Evolutionary conservation across 345 rosid genomes (phyloP), one percentile per base, ranked within the genome.

Genomic region (Brassica cretica): DNA sequence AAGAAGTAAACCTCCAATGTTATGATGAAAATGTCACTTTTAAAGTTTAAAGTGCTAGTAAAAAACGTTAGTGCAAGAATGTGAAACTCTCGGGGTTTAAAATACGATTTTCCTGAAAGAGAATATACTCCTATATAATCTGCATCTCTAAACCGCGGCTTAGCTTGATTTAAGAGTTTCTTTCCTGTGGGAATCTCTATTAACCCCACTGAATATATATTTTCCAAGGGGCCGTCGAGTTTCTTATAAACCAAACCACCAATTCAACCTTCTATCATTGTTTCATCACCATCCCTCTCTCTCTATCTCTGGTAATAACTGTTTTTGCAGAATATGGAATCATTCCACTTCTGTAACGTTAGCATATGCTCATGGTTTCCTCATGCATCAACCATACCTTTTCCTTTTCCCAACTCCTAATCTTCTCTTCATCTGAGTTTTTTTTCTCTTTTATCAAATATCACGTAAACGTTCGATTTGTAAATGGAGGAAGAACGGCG

Each of bases 401-500:
- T 5, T 32, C 37, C 25, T 4, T 56, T 5, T 41, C 73, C 21
- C 10, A 59, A 75, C 6, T 24, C 71, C 30, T 27, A 27, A 27
- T 27, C 30, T 27, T 27, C 30, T 27, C 30, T 27, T 27, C 30
- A 27, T 27, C 30, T 27, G 30, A 27, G 30, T 27, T 27, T 27
- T 27, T 27, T 27, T 27, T 27, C 30, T 27, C 30, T 27, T 27
- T 27, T 27, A 27, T 27, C 30, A 27, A 27, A 21, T 1, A 21
- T 21, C 24, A 21, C 24, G 30, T 27, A 27, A 27, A 27, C 30
- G 0, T 27, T 27, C 4, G 4, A 27, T 27, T 27, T 27, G 30
- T 27, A 27, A 27, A 27, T 78, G 82, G 82, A 79, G 58, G 80
- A 80, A 74, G 84, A 82, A 29, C 79, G 82, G 21, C 81, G 74